A percentile compares a stretch with the other conserved stretches of the same genome.
phyloP scores from a whole-genome alignment of 2,329 filamentous ascomycete species.

The Talaromyces sp. region DNA sequence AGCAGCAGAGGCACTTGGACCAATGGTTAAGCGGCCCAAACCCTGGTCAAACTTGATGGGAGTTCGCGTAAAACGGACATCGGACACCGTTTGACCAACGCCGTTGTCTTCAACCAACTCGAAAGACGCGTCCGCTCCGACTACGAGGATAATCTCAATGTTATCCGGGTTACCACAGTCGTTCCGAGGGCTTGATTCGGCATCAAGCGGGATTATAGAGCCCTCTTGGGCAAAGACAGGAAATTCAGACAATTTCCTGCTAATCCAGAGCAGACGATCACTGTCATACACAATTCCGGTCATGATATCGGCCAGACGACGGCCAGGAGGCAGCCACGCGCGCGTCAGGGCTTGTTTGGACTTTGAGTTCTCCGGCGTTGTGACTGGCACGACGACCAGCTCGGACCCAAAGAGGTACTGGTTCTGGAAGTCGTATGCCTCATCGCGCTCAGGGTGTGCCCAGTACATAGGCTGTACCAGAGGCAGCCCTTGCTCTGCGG shows the following conservation, averaged over 20 bases:
- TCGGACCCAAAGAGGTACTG: constrained; percentile 56
- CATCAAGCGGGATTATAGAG: constrained; percentile 54
- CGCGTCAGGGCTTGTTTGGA: constrained; percentile 46
- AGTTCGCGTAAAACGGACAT: background rate
- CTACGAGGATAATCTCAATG: constrained; percentile 26
- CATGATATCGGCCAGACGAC: constrained; percentile 54
- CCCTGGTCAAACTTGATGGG: constrained; percentile 2
- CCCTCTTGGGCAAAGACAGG: constrained; percentile 55
- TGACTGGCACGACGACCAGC: constrained; percentile 54
- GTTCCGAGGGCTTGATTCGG: constrained; percentile 13
- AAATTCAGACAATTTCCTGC: constrained; percentile 44
- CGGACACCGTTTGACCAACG: background rate
- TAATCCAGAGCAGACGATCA: constrained; percentile 47
- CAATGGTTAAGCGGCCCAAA: background rate
- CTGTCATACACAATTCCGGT: constrained; percentile 55
- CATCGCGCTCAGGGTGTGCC: constrained; percentile 47
- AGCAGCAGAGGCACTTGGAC: background rate
- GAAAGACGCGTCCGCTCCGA: constrained; percentile 37
- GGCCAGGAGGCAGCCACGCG: constrained; percentile 52
- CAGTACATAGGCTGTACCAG: constrained; percentile 61
- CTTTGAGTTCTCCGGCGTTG: constrained; percentile 42
- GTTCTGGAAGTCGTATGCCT: constrained; percentile 53
- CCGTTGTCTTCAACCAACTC: constrained; percentile 9
- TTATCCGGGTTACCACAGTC: constrained; percentile 14
- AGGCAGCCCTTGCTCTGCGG: constrained; percentile 43